Percentiles rank a stretch among this genome's conserved stretches.
phyloP scores from a whole-genome alignment of 768 basidiomycete species.

The Lentinula guzmanii region DNA sequence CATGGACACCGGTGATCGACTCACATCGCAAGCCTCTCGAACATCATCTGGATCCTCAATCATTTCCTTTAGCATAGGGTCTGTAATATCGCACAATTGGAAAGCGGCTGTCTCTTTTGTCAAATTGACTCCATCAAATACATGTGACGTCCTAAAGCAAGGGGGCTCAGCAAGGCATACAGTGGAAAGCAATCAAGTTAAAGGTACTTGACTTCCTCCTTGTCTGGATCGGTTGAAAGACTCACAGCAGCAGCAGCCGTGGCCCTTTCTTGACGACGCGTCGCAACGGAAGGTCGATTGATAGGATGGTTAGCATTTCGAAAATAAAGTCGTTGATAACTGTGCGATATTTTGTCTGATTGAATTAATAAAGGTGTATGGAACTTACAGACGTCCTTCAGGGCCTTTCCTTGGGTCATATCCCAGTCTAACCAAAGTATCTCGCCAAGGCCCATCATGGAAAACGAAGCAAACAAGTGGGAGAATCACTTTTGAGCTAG shows the following conservation, averaged over 20 bases:
- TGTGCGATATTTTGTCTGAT: constrained; percentile 23
- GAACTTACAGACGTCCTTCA: constrained; percentile 67
- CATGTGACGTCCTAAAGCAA: constrained; percentile 55
- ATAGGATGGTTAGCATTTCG: constrained; percentile 83
- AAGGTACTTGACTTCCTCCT: constrained; percentile 26
- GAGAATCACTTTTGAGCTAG: constrained; percentile 69
- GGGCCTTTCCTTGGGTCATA: constrained; percentile 84
- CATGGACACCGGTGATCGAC: constrained; percentile 17
- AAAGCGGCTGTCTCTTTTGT: constrained; percentile 88
- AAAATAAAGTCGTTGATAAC: constrained; percentile 91
- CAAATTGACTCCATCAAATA: constrained; percentile 81
- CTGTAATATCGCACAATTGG: constrained; percentile 89
- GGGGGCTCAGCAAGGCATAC: background rate
- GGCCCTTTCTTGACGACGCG: constrained; percentile 56
- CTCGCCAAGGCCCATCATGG: constrained; percentile 91
- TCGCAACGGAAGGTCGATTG: constrained; percentile 68
- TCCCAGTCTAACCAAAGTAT: constrained; percentile 77
- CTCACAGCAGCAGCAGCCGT: constrained; percentile 3
- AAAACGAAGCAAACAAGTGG: constrained; percentile 85
- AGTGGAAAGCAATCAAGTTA: background rate
- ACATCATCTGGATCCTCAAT: constrained; percentile 69
- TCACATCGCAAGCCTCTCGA: constrained; percentile 69
- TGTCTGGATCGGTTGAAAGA: constrained; percentile 20
- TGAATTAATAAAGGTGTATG: background rate
- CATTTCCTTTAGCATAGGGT: constrained; percentile 77